phyloP scores from a whole-genome alignment of 192 early-diverging fungal genomes.

The Helicostylum pulchrum region DNA sequence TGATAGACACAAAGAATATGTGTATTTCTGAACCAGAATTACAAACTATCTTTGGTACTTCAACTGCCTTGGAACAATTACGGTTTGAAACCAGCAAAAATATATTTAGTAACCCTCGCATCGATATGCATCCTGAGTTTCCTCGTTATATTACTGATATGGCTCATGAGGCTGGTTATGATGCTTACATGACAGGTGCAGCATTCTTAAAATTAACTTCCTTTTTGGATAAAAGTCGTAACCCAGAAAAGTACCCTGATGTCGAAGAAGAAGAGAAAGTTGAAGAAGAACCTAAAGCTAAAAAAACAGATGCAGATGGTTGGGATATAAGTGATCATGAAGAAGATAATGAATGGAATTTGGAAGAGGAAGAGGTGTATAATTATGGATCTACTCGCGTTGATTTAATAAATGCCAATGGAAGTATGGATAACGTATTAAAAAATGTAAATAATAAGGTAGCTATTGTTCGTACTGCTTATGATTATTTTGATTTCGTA shows the following conservation, averaged over 20 bases:
- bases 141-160: slow-evolving; percentile 36
- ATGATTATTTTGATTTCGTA: slow-evolving; percentile 25
- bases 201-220: slow-evolving; percentile 66
- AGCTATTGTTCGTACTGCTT: slow-evolving; percentile 18
- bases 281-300: neutral
- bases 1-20: slow-evolving; percentile 79
- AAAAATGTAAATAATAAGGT: slow-evolving; percentile 21
- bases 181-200: slow-evolving; percentile 87
- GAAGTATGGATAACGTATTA: neutral
- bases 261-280: slow-evolving; percentile 11
- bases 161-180: slow-evolving; percentile 92
- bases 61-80: slow-evolving; percentile 24
- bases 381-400: slow-evolving; percentile 22
- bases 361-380: slow-evolving; percentile 11
- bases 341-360: slow-evolving; percentile 5
- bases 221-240: slow-evolving; percentile 24
- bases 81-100: slow-evolving; percentile 28
- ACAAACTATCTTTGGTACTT: neutral
- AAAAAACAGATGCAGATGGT: slow-evolving; percentile 6
- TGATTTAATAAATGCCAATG: neutral
- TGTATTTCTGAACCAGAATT: slow-evolving; percentile 35
- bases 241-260: neutral
- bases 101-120: slow-evolving; percentile 33
- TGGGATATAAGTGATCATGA: slow-evolving; percentile 23
- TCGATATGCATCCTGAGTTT: slow-evolving; percentile 34